A percentile compares a stretch with the other conserved stretches of the same genome.
Conservation (phyloP, 345 rosid species). For the Erucastrum elatum region DNA sequence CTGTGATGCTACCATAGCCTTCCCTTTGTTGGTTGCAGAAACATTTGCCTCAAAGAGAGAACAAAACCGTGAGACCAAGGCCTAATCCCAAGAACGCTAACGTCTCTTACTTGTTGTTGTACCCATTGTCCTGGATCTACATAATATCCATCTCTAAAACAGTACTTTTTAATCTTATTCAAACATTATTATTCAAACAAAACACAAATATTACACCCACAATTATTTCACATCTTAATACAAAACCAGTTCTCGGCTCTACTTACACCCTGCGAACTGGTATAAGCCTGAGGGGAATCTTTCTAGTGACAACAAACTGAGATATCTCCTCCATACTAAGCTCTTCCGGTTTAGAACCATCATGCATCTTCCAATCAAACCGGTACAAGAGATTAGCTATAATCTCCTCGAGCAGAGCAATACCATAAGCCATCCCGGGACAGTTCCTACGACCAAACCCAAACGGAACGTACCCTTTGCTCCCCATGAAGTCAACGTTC, state of each 20-base stretch:
- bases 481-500: slow-evolving; percentile 32
- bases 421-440: slow-evolving; percentile 35
- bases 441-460: slow-evolving; percentile 40
- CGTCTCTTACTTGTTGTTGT: neutral
- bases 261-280: slow-evolving; percentile 16
- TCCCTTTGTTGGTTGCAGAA: slow-evolving; percentile 86
- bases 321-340: slow-evolving; percentile 29
- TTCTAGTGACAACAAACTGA: slow-evolving; percentile 32
- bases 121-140: neutral
- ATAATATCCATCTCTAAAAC: neutral
- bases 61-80: slow-evolving; percentile 13
- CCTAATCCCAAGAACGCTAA: neutral
- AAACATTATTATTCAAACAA: neutral
- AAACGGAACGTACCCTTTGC: slow-evolving; percentile 33
- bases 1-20: slow-evolving; percentile 97
- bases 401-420: slow-evolving; percentile 22
- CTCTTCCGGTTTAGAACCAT: slow-evolving; percentile 23
- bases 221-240: neutral
- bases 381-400: slow-evolving; percentile 27
- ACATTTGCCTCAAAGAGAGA: slow-evolving; percentile 72
- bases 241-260: neutral
- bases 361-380: slow-evolving; percentile 36
- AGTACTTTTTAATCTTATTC: neutral
- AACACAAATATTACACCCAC: neutral
- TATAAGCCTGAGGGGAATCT: slow-evolving; percentile 41